Evolutionary conservation across 2,329 filamentous ascomycete genomes (phyloP), one percentile per base, ranked within the genome.

Genomic region (Cordyceps farinosa): DNA sequence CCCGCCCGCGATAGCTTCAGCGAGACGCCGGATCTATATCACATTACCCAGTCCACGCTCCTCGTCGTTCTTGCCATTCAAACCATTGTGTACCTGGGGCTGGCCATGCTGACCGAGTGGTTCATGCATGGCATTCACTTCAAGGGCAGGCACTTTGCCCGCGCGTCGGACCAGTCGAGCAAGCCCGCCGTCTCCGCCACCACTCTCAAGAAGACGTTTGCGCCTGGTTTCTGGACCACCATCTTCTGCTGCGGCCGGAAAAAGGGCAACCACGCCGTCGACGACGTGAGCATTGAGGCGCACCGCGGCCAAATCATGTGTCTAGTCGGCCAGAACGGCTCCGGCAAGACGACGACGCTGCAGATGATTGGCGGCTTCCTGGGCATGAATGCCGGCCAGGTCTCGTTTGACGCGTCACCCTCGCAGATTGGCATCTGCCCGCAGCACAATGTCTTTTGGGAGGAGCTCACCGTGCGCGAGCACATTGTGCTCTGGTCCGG

Each of bases 281-380:
- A 90, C 64, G 76, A 84, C 36, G 75, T 91, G 48, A 83, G 78
- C 64, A 78, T 91, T 22, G 75, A 82, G 22, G 84, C 86, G 8
- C 79, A 83, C 47, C 78, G 83, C 70, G 81, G 87, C 22, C 80
- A 89, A 67, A 84, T 90, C 63, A 78, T 90, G 76, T 83, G 88
- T 5, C 76, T 91, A 0, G 78, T 91, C 0, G 89, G 88, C 15
- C 86, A 87, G 1, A 91, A 91, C 69, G 88, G 88, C 7, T 87
- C 83, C 53, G 89, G 89, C 15, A 91, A 91, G 70, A 88, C 84
- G 1, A 91, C 89, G 0, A 89, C 87, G 0, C 76, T 91, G 9
- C 86, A 90, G 60, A 84, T 87, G 65, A 84, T 91, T 55, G 83
- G 87, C 15, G 88, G 89, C 0, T 79, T 90, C 9, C 84, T 84